Evolutionary conservation across 139 green algal genomes (phyloP).

Genomic region (Chlorella ohadii): DNA sequence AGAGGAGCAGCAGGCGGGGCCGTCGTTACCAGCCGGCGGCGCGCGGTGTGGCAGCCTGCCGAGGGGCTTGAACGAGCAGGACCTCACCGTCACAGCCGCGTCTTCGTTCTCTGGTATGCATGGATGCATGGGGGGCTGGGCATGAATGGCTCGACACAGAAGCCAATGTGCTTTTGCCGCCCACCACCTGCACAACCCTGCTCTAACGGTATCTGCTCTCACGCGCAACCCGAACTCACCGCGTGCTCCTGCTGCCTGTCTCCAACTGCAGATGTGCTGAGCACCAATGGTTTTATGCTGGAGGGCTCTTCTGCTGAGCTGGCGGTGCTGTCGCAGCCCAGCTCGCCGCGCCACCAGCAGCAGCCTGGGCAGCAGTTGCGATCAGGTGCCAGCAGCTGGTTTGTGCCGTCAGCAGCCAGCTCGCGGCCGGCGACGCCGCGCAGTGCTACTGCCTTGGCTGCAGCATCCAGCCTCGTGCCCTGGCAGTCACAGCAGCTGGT

Average conservation of each 20-base stretch:
- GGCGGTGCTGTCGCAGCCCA: neutral
- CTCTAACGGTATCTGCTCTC: too few relatives aligned
- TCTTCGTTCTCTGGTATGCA: constrained; percentile 24
- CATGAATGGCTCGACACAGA: too few relatives aligned
- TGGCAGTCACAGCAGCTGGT: too few relatives aligned
- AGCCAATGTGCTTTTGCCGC: neutral
- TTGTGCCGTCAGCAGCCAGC: neutral
- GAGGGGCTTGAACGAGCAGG: neutral
- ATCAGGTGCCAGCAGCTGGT: neutral
- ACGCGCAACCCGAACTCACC: neutral
- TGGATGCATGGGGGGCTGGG: neutral
- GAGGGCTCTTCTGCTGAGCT: neutral
- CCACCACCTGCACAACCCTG: neutral
- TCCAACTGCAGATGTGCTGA: constrained; percentile 5
- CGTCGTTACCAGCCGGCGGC: neutral
- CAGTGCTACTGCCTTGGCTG: neutral
- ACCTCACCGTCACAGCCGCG: constrained; percentile 4
- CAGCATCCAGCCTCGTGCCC: neutral
- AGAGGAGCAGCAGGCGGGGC: neutral
- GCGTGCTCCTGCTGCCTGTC: neutral
- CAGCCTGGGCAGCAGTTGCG: neutral
- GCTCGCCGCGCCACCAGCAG: constrained; percentile 10
- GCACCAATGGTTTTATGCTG: constrained; percentile 19
- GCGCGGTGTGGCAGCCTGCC: neutral
- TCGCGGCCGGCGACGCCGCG: neutral